Evolutionary conservation across 2,329 filamentous ascomycete genomes (phyloP), one percentile per base, ranked within the genome.

Genomic region (Coniochaeta ligniaria): DNA sequence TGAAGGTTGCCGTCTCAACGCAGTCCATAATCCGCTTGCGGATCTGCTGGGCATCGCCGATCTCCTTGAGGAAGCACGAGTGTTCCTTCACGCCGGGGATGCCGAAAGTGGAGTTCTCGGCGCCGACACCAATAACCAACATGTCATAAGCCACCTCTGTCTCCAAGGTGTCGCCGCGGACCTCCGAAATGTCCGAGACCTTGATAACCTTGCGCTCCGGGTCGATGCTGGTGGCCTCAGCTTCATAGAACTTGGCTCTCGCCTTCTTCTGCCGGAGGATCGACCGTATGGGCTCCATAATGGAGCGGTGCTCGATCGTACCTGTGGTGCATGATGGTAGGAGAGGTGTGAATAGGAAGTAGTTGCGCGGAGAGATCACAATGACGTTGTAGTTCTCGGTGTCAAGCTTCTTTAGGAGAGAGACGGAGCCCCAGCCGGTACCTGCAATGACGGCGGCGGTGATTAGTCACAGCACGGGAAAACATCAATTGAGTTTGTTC

Each of bases 1-100:
- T 98, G 88, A 99, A 97, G 64, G 92, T 94, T 59, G 95, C 95
- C 38, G 94, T 97, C 80, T 99, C 95, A 68, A 96, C 93, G 75
- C 95, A 99, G 80, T 99, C 95, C 95, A 99, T 99, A 77, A 99
- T 97, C 78, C 92, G 92, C 83, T 94, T 97, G 72, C 95, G 92
- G 73, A 99, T 99, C 72, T 86, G 85, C 78, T 99, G 95, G 61
- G 95, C 95, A 75, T 99, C 96, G 66, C 84, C 87, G 72, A 99
- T 96, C 80, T 99, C 96, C 84, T 99, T 99, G 74, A 99, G 79
- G 85, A 99, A 99, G 80, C 93, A 96, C 68, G 91, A 94, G 82
- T 99, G 80, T 78, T 99, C 95, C 67, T 87, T 88, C 60, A 99
- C 95, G 75, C 95, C 95, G 60, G 92, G 92, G 70, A 99, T 98